Conservation (phyloP, 768 basidiomycete genomes). For the Collybiopsis confluens region DNA sequence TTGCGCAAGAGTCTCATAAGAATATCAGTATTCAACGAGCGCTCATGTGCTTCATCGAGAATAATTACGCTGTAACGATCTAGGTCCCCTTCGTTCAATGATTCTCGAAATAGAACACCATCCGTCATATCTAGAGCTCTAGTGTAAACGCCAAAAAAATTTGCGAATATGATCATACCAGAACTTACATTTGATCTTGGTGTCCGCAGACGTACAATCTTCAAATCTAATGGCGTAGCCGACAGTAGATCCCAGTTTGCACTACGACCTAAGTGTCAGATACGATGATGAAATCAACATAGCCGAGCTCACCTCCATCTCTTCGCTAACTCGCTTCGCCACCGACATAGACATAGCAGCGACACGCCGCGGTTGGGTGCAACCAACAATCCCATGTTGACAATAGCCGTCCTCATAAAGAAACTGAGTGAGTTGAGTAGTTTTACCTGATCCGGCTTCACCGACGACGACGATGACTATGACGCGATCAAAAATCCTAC, state of each 20-base stretch:
- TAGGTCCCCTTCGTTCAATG: slow-evolving; percentile 96
- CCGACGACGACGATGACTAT: slow-evolving; percentile 94
- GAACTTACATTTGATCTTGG: slow-evolving; percentile 90
- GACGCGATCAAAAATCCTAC: no score
- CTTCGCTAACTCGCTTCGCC: slow-evolving; percentile 99
- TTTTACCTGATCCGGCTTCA: slow-evolving; percentile 99
- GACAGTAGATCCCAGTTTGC: slow-evolving; percentile 87
- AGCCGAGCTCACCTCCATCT: slow-evolving; percentile 78
- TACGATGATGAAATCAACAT: not conserved
- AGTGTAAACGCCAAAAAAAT: not conserved
- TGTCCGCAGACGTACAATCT: slow-evolving; percentile 91
- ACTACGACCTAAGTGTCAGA: slow-evolving; percentile 36
- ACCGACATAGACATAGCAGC: slow-evolving; percentile 99
- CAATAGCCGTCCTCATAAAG: slow-evolving; percentile 97
- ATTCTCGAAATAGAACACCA: slow-evolving; percentile 96
- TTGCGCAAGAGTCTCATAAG: slow-evolving; percentile 95
- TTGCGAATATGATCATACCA: no score
- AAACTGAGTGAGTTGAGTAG: slow-evolving; percentile 93
- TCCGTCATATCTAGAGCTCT: slow-evolving; percentile 87
- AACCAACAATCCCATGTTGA: slow-evolving; percentile 84
- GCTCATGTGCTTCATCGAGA: slow-evolving; percentile 98
- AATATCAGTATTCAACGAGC: slow-evolving; percentile 95
- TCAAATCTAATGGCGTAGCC: slow-evolving; percentile 99
- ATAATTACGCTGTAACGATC: slow-evolving; percentile 97
- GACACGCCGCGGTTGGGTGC: slow-evolving; percentile 97